Evolutionary conservation across 148 eudicot genomes (phyloP).

Genomic region (Arctostaphylos glauca): DNA sequence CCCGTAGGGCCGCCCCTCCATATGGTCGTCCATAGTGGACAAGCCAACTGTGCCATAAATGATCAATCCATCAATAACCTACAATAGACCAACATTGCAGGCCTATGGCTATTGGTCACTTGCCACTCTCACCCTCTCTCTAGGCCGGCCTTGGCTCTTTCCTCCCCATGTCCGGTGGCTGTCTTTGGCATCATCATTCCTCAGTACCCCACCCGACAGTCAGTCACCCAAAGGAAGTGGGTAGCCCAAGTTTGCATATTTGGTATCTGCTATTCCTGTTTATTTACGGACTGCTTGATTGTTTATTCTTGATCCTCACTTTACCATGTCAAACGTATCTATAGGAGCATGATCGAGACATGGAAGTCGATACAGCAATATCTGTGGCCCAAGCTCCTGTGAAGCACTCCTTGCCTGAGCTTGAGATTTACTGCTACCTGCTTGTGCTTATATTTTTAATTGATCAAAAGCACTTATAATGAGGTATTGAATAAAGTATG

Average conservation of each 20-base stretch:
- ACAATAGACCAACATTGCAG: background rate
- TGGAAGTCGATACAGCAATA: slow-evolving; percentile 85
- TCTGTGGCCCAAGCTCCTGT: slow-evolving; percentile 56
- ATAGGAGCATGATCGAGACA: slow-evolving; percentile 72
- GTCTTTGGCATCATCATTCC: background rate
- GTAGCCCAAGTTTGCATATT: background rate
- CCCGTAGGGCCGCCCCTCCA: background rate
- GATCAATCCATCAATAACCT: background rate
- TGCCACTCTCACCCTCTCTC: background rate
- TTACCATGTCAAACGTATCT: slow-evolving; percentile 10
- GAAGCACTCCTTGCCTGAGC: slow-evolving; percentile 72
- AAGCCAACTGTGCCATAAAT: background rate
- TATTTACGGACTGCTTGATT: background rate
- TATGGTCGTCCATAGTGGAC: background rate
- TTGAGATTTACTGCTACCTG: slow-evolving; percentile 82
- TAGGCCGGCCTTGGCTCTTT: background rate
- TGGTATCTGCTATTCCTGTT: background rate
- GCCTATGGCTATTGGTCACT: background rate
- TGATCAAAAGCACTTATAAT: slow-evolving; percentile 63
- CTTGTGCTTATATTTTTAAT: slow-evolving; percentile 73
- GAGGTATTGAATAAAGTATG: slow-evolving; percentile 41
- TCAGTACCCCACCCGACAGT: background rate
- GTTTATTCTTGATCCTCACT: background rate
- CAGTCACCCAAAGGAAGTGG: background rate
- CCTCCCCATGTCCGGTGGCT: background rate